Percentiles rank a stretch among this genome's conserved stretches.
Evolutionary conservation across 2,329 filamentous ascomycete species (phyloP).

Genomic region (Epichloe coenophiala): DNA sequence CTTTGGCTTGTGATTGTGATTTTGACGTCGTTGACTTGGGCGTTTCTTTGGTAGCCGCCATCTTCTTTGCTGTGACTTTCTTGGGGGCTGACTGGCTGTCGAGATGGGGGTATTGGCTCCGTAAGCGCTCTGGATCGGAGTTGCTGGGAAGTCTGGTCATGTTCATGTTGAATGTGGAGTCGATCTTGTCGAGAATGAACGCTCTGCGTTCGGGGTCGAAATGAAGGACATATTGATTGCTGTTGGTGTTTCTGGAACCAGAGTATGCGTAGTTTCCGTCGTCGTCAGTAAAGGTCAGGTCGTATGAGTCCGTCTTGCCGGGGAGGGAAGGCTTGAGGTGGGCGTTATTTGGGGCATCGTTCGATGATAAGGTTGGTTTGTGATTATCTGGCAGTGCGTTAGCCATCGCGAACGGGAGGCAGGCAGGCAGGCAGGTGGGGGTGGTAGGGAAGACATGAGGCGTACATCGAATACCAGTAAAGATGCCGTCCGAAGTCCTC

Average conservation of each 20-base stretch:
- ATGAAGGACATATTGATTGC: conserved; percentile 52
- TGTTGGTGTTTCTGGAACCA: conserved; percentile 42
- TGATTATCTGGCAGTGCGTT: conserved; percentile 39
- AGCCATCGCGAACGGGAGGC: not conserved
- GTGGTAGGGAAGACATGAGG: not conserved
- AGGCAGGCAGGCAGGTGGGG: not conserved
- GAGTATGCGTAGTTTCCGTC: conserved; percentile 46
- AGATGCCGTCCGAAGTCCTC: conserved; percentile 41
- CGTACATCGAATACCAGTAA: conserved; percentile 48
- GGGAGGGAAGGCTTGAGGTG: conserved; percentile 37
- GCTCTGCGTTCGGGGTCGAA: conserved; percentile 63
- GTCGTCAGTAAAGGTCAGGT: conserved; percentile 40
- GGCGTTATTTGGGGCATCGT: conserved; percentile 32
- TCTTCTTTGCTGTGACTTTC: conserved; percentile 15
- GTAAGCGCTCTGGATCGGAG: conserved; percentile 47
- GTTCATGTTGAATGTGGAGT: conserved; percentile 82
- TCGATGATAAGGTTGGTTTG: conserved; percentile 39
- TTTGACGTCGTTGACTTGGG: conserved; percentile 7
- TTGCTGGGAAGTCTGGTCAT: conserved; percentile 56
- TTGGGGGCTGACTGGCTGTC: conserved; percentile 18
- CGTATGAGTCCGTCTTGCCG: conserved; percentile 38
- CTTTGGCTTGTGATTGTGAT: conserved; percentile 6
- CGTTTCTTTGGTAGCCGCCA: conserved; percentile 10
- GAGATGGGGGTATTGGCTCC: conserved; percentile 55
- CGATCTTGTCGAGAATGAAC: conserved; percentile 70